These are phyloP conservation scores for Melaleuca quinquenervia DNA, from an alignment of 345 rosid species.

Conservation along the genomic window DNA sequence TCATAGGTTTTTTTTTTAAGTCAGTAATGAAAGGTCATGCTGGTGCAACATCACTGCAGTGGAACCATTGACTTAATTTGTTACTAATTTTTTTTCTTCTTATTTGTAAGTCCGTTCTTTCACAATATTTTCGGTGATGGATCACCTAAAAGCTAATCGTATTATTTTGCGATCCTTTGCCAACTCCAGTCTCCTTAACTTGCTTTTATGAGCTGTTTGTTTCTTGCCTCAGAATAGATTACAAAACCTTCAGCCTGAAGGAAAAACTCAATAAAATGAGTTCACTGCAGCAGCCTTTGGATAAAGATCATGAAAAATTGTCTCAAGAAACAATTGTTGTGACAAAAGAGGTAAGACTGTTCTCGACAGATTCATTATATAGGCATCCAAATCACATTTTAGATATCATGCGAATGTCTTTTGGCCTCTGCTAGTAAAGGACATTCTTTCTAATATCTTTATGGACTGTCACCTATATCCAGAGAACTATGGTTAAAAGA, in stretches of 20 bases:
- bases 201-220: constrained; percentile 12
- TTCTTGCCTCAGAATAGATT: constrained; percentile 82
- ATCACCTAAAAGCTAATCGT: background rate
- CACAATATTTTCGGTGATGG: background rate
- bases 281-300: constrained; percentile 16
- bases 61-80: background rate
- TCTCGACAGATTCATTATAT: background rate
- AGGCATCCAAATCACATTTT: background rate
- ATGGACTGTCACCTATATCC: background rate
- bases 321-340: constrained; percentile 22
- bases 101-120: background rate
- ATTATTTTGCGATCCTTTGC: background rate
- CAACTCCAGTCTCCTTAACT: background rate
- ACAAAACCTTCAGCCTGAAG: constrained; percentile 52
- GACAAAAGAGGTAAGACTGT: constrained; percentile 40
- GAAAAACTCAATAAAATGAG: constrained; percentile 49
- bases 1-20: background rate
- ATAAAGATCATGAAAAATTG: constrained; percentile 22
- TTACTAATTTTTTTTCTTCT: background rate
- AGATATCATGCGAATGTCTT: background rate
- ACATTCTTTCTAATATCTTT: background rate
- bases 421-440: background rate
- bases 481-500: background rate
- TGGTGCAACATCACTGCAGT: background rate
- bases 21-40: background rate